Base-by-base conservation (phyloP, 495 filamentous ascomycete genomes). In the Aeminium ludgeri region DNA sequence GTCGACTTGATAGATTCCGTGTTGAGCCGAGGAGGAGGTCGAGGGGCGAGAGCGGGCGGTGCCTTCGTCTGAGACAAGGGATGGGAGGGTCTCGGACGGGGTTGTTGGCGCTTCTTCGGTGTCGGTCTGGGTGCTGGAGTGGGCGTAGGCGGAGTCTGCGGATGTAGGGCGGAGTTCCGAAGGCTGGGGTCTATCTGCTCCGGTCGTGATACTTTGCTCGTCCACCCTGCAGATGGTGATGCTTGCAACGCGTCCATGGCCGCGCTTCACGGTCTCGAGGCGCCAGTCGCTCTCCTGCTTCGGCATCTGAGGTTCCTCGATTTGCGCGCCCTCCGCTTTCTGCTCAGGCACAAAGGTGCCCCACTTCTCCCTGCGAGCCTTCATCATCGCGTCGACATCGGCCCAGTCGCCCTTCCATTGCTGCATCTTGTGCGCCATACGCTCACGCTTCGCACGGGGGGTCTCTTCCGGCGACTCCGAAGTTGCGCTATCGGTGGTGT, bases 331-430 rank as follows among this genome's bases (percentile, higher is more conserved):
- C 1, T 17, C 37, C 18, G 15, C 18, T n/a, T 46, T 30, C 20
- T 13, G 11, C 13, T 46, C 13, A 8, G 41, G 33, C 16, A 20
- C 34, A 30, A 25, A 27, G 10, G 36, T 33, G 10, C 30, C 32
- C 8, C 49, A 19, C 42, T 17, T 29, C 30, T 38, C 16, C 25
- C 40, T 27, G 15, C 42, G 1, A 25, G 30, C 20, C 38, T 20
- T 16, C 30, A 48, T 28, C 34, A 37, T 33, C 25, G 28, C 38
- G 10, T 38, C 18, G 13, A 49, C 51, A 20, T 46, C 41, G 12
- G 13, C 25, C 44, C 44, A 54, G 29, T 51, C 51, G 5, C 23
- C 20, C 13, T 41, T 31, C 51, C 51, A 54, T 7, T 32, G 23
- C 11, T 41, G 34, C 17, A 45, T 33, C 11, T 36, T 36, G 15